Percentiles rank a stretch among this genome's conserved stretches.
Conservation (phyloP, 345 rosid species). For the Citrus australasica region DNA sequence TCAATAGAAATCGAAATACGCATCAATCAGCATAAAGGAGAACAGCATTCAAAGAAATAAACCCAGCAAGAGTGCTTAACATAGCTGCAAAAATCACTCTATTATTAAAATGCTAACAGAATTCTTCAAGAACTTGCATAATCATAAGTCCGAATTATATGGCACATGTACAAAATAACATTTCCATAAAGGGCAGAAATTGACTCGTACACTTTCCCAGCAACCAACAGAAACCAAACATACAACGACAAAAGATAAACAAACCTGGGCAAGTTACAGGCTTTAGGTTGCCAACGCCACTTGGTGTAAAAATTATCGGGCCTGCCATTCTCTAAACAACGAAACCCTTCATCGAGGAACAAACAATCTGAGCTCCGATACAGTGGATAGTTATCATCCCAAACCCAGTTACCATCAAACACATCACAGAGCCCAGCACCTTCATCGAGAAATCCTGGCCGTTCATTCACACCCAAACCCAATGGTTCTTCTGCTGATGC, state of each 20-base stretch:
- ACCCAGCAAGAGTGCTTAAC: background rate
- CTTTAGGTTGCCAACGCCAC: conserved; percentile 79
- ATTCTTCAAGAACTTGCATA: background rate
- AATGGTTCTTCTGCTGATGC: background rate
- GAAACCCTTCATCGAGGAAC: conserved; percentile 51
- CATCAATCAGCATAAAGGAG: background rate
- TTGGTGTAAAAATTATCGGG: conserved; percentile 66
- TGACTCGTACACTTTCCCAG: background rate
- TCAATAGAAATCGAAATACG: background rate
- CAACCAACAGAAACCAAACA: conserved; percentile 6
- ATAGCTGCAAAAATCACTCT: background rate
- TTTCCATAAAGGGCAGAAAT: background rate
- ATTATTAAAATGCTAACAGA: background rate
- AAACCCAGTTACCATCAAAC: conserved; percentile 71
- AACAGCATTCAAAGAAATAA: background rate
- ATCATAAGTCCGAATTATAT: background rate
- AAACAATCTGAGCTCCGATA: conserved; percentile 56
- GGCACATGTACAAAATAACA: background rate
- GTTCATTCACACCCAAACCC: conserved; percentile 11
- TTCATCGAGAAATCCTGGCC: conserved; percentile 50
- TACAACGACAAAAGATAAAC: background rate
- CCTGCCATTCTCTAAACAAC: conserved; percentile 69
- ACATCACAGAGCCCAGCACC: conserved; percentile 50
- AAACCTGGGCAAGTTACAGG: conserved; percentile 69
- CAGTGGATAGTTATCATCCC: conserved; percentile 61